These are phyloP conservation scores for Zopfochytrium polystomum DNA, from an alignment of 371 early-diverging fungal genomes.

Conservation along the genomic window DNA sequence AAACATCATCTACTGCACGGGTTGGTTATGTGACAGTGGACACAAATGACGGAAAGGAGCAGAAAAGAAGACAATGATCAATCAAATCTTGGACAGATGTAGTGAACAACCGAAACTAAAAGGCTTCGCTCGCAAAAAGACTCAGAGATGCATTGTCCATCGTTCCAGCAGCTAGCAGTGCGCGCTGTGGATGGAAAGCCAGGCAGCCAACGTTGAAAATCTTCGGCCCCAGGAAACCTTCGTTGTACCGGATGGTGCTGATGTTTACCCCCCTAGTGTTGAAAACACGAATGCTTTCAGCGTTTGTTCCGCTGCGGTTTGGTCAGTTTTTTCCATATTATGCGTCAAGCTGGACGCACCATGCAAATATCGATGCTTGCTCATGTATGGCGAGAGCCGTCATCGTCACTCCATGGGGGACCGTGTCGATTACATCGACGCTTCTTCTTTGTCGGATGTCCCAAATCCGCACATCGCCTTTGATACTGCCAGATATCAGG, in stretches of 20 bases:
- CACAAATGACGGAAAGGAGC: too few species aligned
- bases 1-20: too few species aligned
- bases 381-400: constrained; percentile 69
- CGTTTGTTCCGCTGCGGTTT: constrained; percentile 20
- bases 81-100: too few species aligned
- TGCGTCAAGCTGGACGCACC: constrained; percentile 42
- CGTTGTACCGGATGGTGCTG: constrained; percentile 34
- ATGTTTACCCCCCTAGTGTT: constrained; percentile 32
- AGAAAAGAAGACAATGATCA: too few species aligned
- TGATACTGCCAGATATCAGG: constrained; percentile 40
- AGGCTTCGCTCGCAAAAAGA: too few species aligned
- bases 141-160: not conserved
- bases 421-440: constrained; percentile 7
- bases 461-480: constrained; percentile 80
- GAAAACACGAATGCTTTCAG: constrained; percentile 29
- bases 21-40: too few species aligned
- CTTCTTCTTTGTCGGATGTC: constrained; percentile 64
- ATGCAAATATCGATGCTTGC: constrained; percentile 64
- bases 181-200: constrained; percentile 36
- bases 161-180: constrained; percentile 27
- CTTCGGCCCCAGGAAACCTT: constrained; percentile 36
- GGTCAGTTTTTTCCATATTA: not conserved
- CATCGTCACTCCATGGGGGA: constrained; percentile 53
- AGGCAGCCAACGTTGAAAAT: constrained; percentile 29
- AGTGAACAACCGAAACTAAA: too few species aligned